phyloP scores from a whole-genome alignment of 441 rosid species.

The Gossypium gossypioides region DNA sequence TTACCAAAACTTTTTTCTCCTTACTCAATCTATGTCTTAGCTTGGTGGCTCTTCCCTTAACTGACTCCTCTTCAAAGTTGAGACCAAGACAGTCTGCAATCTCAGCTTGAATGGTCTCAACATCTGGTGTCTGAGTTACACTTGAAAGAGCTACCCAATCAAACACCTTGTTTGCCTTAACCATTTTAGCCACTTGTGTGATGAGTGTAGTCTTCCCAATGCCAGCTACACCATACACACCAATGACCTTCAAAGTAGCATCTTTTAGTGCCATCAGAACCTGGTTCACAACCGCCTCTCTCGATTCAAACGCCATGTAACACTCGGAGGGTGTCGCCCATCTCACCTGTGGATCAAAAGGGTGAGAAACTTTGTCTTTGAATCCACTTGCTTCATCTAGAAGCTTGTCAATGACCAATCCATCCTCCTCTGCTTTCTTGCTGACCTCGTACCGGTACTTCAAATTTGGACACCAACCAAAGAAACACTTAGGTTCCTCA shows the following conservation, averaged over 20 bases:
- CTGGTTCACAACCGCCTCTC: background rate
- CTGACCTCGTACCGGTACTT: background rate
- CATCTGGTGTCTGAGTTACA: constrained; percentile 1
- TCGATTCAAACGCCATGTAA: constrained; percentile 6
- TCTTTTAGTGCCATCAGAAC: background rate
- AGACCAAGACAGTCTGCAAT: constrained; percentile 19
- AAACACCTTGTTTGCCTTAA: constrained; percentile 4
- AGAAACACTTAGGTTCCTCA: background rate
- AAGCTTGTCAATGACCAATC: background rate
- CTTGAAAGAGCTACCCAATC: constrained; percentile 2
- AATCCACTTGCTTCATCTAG: background rate
- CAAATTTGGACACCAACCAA: constrained; percentile 2
- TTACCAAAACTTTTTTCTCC: constrained; percentile 20
- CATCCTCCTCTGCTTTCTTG: constrained; percentile 7
- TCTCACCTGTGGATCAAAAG: background rate
- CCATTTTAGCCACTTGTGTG: background rate
- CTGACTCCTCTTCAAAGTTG: constrained; percentile 5
- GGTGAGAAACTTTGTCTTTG: background rate
- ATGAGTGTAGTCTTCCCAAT: constrained; percentile 15
- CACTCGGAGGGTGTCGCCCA: background rate
- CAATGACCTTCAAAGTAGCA: background rate
- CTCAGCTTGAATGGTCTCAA: background rate
- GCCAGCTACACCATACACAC: constrained; percentile 13
- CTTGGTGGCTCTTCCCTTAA: constrained; percentile 14
- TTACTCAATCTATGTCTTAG: constrained; percentile 7